Conservation (phyloP, 768 basidiomycete genomes). For the Serendipita sp. region DNA sequence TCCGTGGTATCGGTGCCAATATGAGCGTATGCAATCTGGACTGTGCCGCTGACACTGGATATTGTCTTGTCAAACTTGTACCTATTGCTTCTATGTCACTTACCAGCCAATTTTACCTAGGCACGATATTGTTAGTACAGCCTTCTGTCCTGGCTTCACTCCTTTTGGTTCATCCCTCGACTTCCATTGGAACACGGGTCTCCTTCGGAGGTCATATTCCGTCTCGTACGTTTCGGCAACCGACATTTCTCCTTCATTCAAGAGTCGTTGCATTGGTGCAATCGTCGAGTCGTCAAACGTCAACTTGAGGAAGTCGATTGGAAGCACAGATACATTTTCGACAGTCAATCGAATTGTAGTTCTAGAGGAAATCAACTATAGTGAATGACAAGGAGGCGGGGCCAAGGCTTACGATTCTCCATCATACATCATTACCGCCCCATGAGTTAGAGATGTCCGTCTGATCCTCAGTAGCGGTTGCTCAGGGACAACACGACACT, state of each 20-base stretch:
- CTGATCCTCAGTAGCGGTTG: constrained; percentile 79
- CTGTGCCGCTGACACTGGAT: constrained; percentile 55
- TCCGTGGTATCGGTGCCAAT: constrained; percentile 24
- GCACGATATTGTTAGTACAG: constrained; percentile 53
- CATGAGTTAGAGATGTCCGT: constrained; percentile 78
- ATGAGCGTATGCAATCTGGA: constrained; percentile 73
- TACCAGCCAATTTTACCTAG: constrained; percentile 89
- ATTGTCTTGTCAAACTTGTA: neutral
- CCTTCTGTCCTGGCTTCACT: constrained; percentile 55
- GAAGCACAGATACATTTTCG: constrained; percentile 73
- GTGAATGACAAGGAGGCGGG: neutral
- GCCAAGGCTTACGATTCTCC: constrained; percentile 60
- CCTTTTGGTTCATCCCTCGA: constrained; percentile 27
- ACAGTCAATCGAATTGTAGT: constrained; percentile 71
- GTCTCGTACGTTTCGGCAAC: constrained; percentile 84
- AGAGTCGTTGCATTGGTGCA: constrained; percentile 50
- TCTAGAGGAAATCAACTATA: constrained; percentile 25
- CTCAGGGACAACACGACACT: constrained; percentile 71
- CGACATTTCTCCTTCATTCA: constrained; percentile 65
- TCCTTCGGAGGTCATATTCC: constrained; percentile 60
- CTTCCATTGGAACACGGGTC: constrained; percentile 69
- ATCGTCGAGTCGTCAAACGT: constrained; percentile 87
- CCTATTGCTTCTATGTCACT: constrained; percentile 19
- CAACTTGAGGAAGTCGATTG: constrained; percentile 72
- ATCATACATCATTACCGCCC: constrained; percentile 86